These are phyloP conservation scores for Penicillium goetzii DNA, from an alignment of 495 filamentous ascomycete genomes.

Conservation along the genomic window DNA sequence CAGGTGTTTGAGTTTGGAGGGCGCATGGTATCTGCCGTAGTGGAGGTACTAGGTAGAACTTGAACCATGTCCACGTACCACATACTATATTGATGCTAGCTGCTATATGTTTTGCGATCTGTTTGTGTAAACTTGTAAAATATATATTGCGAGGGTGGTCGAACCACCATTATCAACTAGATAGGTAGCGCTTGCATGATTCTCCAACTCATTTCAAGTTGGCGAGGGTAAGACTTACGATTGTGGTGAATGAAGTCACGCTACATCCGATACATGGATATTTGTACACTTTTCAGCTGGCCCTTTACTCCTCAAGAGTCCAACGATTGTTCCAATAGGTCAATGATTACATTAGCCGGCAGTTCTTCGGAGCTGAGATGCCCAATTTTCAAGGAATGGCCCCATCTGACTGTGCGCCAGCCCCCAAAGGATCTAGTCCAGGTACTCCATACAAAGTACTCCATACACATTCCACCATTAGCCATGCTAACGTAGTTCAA, in stretches of 20 bases:
- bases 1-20: neutral
- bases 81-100: neutral
- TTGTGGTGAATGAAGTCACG: neutral
- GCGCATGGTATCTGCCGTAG: neutral
- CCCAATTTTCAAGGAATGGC: neutral
- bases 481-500: neutral
- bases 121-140: neutral
- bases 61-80: neutral
- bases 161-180: too few species aligned
- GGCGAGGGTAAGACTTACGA: neutral
- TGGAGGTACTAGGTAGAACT: too few species aligned
- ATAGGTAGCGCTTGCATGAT: too few species aligned
- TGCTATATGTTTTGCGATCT: neutral
- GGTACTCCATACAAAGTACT: neutral
- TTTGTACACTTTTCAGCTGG: neutral
- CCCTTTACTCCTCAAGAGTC: neutral
- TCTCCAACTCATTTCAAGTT: neutral
- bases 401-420: constrained; percentile 1
- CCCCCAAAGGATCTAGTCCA: neutral
- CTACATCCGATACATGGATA: neutral
- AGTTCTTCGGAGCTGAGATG: neutral
- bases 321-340: neutral
- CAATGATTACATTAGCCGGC: neutral
- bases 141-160: neutral
- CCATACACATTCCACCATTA: neutral